Base-by-base conservation (phyloP, 441 rosid species). In the Flueggea neowawraea region DNA sequence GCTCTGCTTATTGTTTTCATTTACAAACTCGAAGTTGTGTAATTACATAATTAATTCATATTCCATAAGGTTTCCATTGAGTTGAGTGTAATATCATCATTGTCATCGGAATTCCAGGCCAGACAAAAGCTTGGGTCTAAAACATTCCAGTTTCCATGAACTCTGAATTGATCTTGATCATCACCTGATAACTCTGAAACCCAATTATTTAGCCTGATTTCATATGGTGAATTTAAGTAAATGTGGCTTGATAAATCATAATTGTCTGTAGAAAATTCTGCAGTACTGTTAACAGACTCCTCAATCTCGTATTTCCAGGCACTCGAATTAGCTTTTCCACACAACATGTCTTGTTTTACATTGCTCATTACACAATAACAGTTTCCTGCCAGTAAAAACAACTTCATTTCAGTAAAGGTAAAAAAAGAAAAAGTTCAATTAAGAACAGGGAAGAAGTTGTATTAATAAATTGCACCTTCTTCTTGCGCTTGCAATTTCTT, bases 191-290 rank as follows among this genome's bases (percentile, higher is more conserved):
- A 67, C 56, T 75, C 77, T 36, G 78, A 56, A 44, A 82, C 73
- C 96, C 89, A 87, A 65, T 85, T 85, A 16, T 68, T 57, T 41
- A 84, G 33, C 67, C 76, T 70, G 66, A 61, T 65, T 69, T 85
- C 89, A 12, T 74, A 85, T 5, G 94, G 91, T 49, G 96, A 84
- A 67, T 64, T 68, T 65, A 72, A 63, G 49, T 49, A 47, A 54
- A 64, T 61, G 3, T 61, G 75, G 55, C 63, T 69, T n/a, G 78
- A 66, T 66, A 62, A 58, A 12, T 64, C 77, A 6, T 39, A 17
- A 31, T 39, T 41, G 31, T 66, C 74, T 55, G 55, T 54, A 47
- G 58, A 53, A 55, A 54, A 50, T 31, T 55, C 69, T 39, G 16
- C 45, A 43, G 1, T 43, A 16, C 15, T 51, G 15, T 51, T 64